phyloP scores from a whole-genome alignment of 108 stramenopile genomes.

The Fragilariopsis cylindrus region DNA sequence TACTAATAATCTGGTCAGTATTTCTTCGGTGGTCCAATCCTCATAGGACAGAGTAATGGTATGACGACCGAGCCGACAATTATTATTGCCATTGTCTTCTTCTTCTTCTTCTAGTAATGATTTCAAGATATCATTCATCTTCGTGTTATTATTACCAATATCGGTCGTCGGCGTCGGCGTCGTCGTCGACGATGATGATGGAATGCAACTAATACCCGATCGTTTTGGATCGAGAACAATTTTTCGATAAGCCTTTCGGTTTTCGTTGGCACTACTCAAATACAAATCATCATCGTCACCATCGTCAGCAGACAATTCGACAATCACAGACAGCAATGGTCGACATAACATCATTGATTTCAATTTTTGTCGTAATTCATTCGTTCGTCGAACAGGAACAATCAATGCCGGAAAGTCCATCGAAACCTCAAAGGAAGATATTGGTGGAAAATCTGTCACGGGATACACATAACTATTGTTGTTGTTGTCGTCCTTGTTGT shows the following conservation, averaged over 20 bases:
- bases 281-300: conserved; percentile 6
- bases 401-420: conserved; percentile 58
- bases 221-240: conserved; percentile 38
- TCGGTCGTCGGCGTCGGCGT: no score
- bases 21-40: conserved; percentile 75
- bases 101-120: conserved; percentile 22
- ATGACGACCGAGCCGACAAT: conserved; percentile 4
- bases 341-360: conserved; percentile 50
- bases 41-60: conserved; percentile 44
- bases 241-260: conserved; percentile 44
- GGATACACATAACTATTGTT: conserved; percentile 24
- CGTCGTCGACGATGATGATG: no score
- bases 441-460: conserved; percentile 33
- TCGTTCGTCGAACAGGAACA: conserved; percentile 60
- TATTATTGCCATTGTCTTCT: background rate
- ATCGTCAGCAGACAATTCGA: conserved; percentile 25
- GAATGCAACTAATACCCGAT: background rate
- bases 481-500: background rate
- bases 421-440: conserved; percentile 33
- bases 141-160: background rate
- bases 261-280: conserved; percentile 18
- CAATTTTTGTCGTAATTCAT: conserved; percentile 55
- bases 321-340: conserved; percentile 62
- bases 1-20: conserved; percentile 58
- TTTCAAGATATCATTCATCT: conserved; percentile 20